Conservation (phyloP, 1,284 basidiomycete species). For the Pterula multifida region DNA sequence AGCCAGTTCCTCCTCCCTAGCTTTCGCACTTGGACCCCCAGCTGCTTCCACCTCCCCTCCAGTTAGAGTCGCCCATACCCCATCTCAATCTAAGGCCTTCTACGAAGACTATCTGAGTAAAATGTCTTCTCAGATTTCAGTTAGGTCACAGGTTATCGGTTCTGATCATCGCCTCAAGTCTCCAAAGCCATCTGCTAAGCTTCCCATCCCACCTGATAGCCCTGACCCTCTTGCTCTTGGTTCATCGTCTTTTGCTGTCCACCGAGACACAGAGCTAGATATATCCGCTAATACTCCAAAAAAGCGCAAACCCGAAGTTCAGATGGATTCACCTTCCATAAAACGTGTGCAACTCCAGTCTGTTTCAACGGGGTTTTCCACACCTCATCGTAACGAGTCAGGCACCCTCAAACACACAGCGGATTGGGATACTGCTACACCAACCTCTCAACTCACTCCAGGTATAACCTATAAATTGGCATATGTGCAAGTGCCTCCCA, state of each 20-base stretch:
- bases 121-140: not conserved
- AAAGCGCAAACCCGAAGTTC: conserved; percentile 4
- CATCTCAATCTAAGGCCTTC: conserved; percentile 14
- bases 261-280: not conserved
- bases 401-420: conserved; percentile 8
- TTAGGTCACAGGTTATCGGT: not conserved
- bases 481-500: conserved; percentile 49
- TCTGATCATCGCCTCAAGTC: not conserved
- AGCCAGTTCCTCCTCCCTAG: conserved; percentile 54
- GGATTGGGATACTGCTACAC: conserved; percentile 15
- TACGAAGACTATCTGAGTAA: not conserved
- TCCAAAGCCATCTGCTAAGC: not conserved
- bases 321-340: conserved; percentile 19
- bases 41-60: conserved; percentile 12
- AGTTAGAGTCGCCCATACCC: conserved; percentile 8
- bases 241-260: not conserved
- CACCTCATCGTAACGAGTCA: not conserved
- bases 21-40: conserved; percentile 51
- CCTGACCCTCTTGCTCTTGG: not conserved
- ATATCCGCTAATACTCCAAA: not conserved
- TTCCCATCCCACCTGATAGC: not conserved
- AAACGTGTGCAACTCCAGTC: conserved; percentile 17
- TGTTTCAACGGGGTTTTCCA: not conserved
- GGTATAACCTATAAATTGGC: conserved; percentile 33
- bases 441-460: conserved; percentile 20